Evolutionary conservation across 129 eudicot genomes (phyloP).

Genomic region (Tagetes erecta): DNA sequence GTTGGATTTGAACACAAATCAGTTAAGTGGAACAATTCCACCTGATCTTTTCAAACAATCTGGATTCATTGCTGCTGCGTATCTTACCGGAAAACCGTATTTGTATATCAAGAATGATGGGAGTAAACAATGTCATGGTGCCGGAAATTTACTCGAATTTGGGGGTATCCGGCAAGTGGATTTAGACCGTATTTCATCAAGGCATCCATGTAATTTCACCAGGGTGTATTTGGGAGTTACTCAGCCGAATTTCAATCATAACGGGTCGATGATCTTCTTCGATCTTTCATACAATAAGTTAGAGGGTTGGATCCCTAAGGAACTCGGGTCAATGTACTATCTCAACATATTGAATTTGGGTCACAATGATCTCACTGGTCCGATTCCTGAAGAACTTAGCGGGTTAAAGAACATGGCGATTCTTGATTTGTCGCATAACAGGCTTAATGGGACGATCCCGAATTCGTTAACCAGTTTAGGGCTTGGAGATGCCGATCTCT

Average conservation of each 20-base stretch:
- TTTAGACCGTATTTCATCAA: constrained; percentile 60
- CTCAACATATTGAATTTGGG: constrained; percentile 66
- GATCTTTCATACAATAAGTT: constrained; percentile 74
- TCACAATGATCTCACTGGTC: constrained; percentile 81
- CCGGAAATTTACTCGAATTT: constrained; percentile 89
- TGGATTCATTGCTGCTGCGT: constrained; percentile 62
- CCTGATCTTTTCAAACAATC: constrained; percentile 78
- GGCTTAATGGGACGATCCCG: constrained; percentile 81
- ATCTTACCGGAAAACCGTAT: constrained; percentile 66
- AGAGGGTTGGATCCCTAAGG: constrained; percentile 89
- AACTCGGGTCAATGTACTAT: constrained; percentile 84
- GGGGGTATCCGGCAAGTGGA: constrained; percentile 74
- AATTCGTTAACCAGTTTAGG: constrained; percentile 58
- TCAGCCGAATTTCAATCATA: constrained; percentile 83
- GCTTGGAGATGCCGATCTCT: constrained; percentile 79
- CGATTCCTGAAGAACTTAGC: constrained; percentile 77
- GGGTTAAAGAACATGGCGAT: constrained; percentile 68
- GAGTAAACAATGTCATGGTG: constrained; percentile 83
- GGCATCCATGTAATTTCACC: constrained; percentile 79
- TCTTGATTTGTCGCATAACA: constrained; percentile 76
- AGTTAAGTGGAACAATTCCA: constrained; percentile 76
- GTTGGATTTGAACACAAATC: constrained; percentile 87
- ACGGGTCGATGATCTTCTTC: constrained; percentile 91
- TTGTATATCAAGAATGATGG: constrained; percentile 87
- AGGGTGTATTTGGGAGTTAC: constrained; percentile 64